Evolutionary conservation across 441 rosid genomes (phyloP).

Genomic region (Codiaeum variegatum): DNA sequence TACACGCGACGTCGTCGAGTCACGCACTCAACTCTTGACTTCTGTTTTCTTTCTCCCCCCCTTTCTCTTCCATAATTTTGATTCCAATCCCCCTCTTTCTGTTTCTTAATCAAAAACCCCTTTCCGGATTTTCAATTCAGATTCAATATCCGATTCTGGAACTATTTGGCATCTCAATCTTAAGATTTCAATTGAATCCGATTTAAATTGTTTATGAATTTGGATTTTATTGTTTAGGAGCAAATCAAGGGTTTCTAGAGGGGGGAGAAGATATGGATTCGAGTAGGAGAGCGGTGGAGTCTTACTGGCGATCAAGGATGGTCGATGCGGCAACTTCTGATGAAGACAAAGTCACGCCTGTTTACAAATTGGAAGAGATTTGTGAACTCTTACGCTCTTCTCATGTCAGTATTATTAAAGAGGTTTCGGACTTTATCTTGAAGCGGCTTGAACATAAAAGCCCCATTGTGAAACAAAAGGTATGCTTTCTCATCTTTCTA

Average conservation of each 20-base stretch:
- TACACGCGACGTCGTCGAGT: conserved; percentile 17
- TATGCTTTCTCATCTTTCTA: conserved; percentile 13
- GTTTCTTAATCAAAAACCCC: neutral
- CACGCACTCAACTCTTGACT: conserved; percentile 4
- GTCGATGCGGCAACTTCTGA: conserved; percentile 83
- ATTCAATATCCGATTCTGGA: neutral
- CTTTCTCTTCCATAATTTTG: neutral
- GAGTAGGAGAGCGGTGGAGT: conserved; percentile 97
- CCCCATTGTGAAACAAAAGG: conserved; percentile 96
- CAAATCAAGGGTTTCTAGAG: neutral
- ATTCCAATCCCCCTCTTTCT: neutral
- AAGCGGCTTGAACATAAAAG: conserved; percentile 89
- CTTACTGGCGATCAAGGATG: conserved; percentile 97
- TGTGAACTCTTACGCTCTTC: conserved; percentile 87
- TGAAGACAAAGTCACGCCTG: conserved; percentile 91
- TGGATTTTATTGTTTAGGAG: conserved; percentile 10
- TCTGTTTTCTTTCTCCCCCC: neutral
- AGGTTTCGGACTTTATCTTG: conserved; percentile 71
- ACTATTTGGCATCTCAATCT: neutral
- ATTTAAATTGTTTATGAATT: neutral
- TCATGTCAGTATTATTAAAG: conserved; percentile 77
- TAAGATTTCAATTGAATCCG: neutral
- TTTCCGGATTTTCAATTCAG: neutral
- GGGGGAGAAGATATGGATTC: conserved; percentile 59
- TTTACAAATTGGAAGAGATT: conserved; percentile 89